Conservation (phyloP, 257 asterid species). For the Fraxinus americana region DNA sequence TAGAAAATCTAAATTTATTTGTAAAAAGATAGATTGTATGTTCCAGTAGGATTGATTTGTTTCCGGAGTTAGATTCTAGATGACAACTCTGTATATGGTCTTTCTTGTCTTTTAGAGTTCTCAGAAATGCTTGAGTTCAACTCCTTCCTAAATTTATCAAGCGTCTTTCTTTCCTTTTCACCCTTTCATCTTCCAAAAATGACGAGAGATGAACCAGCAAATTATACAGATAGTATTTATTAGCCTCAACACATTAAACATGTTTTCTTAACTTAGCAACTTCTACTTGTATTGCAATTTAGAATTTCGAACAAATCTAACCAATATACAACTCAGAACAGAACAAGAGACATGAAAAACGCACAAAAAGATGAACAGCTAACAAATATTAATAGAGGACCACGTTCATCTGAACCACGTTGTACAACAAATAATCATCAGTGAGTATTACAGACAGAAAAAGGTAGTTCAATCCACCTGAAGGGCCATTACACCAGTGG, state of each 20-base stretch:
- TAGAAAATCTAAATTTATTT: background rate
- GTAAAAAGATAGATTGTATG: background rate
- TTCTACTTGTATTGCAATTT: background rate
- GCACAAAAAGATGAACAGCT: background rate
- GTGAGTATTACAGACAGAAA: slow-evolving; percentile 11
- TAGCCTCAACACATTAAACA: background rate
- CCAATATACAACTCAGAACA: background rate
- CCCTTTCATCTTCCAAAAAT: slow-evolving; percentile 22
- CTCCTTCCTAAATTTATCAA: background rate
- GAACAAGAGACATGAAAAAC: background rate
- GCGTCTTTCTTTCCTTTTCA: background rate
- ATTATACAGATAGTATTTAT: background rate
- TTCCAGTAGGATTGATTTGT: background rate
- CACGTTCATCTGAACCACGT: background rate
- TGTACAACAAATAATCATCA: background rate
- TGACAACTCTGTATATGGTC: background rate
- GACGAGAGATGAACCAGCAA: slow-evolving; percentile 7
- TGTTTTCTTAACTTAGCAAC: slow-evolving; percentile 8
- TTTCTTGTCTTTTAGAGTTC: background rate
- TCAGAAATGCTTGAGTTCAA: background rate
- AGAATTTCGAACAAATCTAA: background rate
- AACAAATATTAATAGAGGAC: slow-evolving; percentile 3
- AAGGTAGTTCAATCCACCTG: slow-evolving; percentile 50
- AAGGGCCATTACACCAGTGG: slow-evolving; percentile 98
- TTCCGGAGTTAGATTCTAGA: background rate